Conservation (phyloP, 2,329 filamentous ascomycete genomes). For the Teratosphaeria pseudoeucalypti region DNA sequence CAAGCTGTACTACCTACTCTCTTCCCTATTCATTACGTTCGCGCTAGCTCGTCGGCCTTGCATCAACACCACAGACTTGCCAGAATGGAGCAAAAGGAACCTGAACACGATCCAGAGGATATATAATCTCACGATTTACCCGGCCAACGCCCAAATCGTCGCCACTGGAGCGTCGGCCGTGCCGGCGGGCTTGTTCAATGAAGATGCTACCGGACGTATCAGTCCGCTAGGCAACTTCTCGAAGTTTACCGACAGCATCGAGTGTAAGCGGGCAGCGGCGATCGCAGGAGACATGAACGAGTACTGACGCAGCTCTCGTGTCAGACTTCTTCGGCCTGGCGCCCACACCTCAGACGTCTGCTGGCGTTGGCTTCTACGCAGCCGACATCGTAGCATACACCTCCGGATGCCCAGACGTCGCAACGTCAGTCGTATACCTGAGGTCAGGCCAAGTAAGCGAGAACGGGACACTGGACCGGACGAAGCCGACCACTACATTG, state of each 20-base stretch:
- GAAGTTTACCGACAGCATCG: slow-evolving; percentile 33
- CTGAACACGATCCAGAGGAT: slow-evolving; percentile 29
- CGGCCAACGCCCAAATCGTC: slow-evolving; percentile 30
- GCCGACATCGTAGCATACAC: slow-evolving; percentile 16
- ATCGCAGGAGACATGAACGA: not conserved
- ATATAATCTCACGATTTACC: slow-evolving; percentile 34
- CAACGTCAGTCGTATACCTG: slow-evolving; percentile 13
- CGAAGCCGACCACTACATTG: not conserved
- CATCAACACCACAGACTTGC: not conserved
- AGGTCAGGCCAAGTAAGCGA: slow-evolving; percentile 6
- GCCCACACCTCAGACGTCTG: slow-evolving; percentile 19
- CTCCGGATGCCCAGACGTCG: slow-evolving; percentile 12
- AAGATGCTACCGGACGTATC: slow-evolving; percentile 30
- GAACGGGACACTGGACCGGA: slow-evolving; percentile 5
- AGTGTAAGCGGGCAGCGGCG: slow-evolving; percentile 21
- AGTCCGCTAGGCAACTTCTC: slow-evolving; percentile 34
- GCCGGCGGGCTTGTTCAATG: slow-evolving; percentile 30
- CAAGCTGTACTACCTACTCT: not conserved
- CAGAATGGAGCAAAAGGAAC: slow-evolving; percentile 20
- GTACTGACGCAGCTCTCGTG: not conserved
- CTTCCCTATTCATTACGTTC: not conserved
- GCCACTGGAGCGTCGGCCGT: slow-evolving; percentile 25
- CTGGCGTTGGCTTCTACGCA: slow-evolving; percentile 12
- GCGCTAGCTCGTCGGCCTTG: not conserved
- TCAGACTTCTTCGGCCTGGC: slow-evolving; percentile 33